These are phyloP conservation scores for Podospora pseudoanserina DNA, from an alignment of 495 filamentous ascomycete genomes.

Conservation along the genomic window DNA sequence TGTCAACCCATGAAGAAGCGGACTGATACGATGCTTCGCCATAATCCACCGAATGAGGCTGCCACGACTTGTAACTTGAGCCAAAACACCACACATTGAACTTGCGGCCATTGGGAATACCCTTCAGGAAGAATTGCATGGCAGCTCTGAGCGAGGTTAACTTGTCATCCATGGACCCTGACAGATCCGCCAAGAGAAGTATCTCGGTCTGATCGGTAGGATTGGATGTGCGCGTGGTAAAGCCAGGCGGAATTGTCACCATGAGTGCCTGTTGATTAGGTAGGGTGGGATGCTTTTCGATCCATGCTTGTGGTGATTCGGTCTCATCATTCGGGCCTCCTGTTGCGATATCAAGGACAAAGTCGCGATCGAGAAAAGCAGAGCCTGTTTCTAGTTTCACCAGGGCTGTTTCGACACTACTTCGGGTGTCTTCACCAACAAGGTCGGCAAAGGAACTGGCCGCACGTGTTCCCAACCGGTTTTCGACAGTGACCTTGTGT, in stretches of 20 bases:
- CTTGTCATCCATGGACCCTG: slow-evolving; percentile 21
- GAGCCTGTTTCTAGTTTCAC: not conserved
- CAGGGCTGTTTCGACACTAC: slow-evolving; percentile 10
- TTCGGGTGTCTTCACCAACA: slow-evolving; percentile 3
- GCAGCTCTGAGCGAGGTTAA: slow-evolving; percentile 14
- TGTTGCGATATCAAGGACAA: slow-evolving; percentile 19
- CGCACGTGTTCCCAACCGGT: slow-evolving; percentile 3
- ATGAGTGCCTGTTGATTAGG: slow-evolving; percentile 16
- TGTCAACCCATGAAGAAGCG: slow-evolving; percentile 10
- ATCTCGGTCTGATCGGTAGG: slow-evolving; percentile 11
- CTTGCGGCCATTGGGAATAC: slow-evolving; percentile 14
- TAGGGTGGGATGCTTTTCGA: slow-evolving; percentile 15
- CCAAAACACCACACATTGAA: slow-evolving; percentile 26
- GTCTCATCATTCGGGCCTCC: not conserved
- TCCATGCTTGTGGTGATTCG: slow-evolving; percentile 18
- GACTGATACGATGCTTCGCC: slow-evolving; percentile 2
- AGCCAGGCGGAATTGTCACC: slow-evolving; percentile 16
- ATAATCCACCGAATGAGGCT: slow-evolving; percentile 16
- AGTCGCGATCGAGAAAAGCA: slow-evolving; percentile 19
- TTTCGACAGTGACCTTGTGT: slow-evolving; percentile 9
- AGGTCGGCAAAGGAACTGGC: slow-evolving; percentile 18
- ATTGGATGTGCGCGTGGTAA: not conserved
- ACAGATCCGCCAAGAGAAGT: slow-evolving; percentile 19
- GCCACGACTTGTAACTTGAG: slow-evolving; percentile 8
- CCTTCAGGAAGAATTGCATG: slow-evolving; percentile 22